Conservation (phyloP, 495 filamentous ascomycete genomes). For the Staphylotrichum longicolle region DNA sequence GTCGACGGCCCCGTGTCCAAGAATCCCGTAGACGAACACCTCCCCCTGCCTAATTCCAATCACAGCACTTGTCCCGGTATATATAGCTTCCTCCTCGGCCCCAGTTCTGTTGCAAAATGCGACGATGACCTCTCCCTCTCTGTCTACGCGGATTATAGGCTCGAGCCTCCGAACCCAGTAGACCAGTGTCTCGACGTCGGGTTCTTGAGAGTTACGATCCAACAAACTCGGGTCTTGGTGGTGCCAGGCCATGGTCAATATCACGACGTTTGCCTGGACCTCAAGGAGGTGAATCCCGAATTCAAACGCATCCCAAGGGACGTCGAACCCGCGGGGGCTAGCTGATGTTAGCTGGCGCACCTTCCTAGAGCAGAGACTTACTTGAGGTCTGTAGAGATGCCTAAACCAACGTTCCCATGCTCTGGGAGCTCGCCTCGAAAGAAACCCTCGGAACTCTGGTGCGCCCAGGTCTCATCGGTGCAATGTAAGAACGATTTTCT, state of each 20-base stretch:
- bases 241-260: conserved; percentile 88
- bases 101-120: conserved; percentile 82
- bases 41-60: conserved; percentile 67
- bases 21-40: conserved; percentile 61
- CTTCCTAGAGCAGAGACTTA: conserved; percentile 27
- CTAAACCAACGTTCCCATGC: conserved; percentile 63
- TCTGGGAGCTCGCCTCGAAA: conserved; percentile 48
- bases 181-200: conserved; percentile 75
- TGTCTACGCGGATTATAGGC: conserved; percentile 62
- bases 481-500: conserved; percentile 85
- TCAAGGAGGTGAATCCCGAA: conserved; percentile 73
- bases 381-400: conserved; percentile 79
- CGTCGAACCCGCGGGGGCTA: conserved; percentile 70
- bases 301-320: conserved; percentile 76
- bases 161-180: conserved; percentile 85
- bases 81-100: conserved; percentile 62
- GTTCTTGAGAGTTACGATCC: conserved; percentile 47
- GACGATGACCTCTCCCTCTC: conserved; percentile 63
- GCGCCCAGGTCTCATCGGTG: conserved; percentile 67
- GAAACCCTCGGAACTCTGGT: conserved; percentile 66
- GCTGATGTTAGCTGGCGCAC: conserved; percentile 18
- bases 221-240: conserved; percentile 47
- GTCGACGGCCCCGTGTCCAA: conserved; percentile 62
- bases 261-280: conserved; percentile 64
- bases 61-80: conserved; percentile 85